Evolutionary conservation across 1,284 basidiomycete species (phyloP).

Genomic region (Apiotrichum mycotoxinovorans): DNA sequence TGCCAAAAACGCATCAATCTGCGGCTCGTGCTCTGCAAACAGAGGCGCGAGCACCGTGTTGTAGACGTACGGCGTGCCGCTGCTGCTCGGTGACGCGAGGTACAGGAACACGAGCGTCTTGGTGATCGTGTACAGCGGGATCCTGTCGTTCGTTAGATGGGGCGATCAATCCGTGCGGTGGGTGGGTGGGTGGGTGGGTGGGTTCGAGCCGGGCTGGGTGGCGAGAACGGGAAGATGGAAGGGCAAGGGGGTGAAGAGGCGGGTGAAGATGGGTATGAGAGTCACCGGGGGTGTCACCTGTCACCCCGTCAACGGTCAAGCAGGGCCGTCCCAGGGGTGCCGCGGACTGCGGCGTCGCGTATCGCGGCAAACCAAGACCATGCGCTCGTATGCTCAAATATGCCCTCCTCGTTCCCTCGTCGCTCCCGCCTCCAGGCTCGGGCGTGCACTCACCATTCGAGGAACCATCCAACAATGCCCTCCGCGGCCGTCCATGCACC

Average conservation of each 20-base stretch:
- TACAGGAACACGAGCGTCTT: slow-evolving; percentile 69
- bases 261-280: too few relatives aligned
- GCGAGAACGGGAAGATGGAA: background rate
- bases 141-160: slow-evolving; percentile 54
- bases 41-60: slow-evolving; percentile 63
- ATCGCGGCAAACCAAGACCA: too few relatives aligned
- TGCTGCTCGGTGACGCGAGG: slow-evolving; percentile 62
- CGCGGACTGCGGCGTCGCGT: too few relatives aligned
- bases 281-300: background rate
- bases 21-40: slow-evolving; percentile 61
- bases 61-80: slow-evolving; percentile 74
- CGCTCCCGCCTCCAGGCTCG: too few relatives aligned
- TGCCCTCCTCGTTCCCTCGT: too few relatives aligned
- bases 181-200: too few relatives aligned
- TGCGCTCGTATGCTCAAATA: too few relatives aligned
- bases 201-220: background rate
- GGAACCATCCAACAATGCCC: slow-evolving; percentile 63
- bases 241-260: background rate
- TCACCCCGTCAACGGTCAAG: background rate
- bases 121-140: slow-evolving; percentile 74
- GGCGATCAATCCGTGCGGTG: too few relatives aligned
- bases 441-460: slow-evolving; percentile 60
- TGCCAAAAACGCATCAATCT: slow-evolving; percentile 63
- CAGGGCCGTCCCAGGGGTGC: background rate
- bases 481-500: slow-evolving; percentile 65